Evolutionary conservation across 139 green algal species (phyloP), one percentile per base, ranked within the genome.

Genomic region (Chlorella ohadii): DNA sequence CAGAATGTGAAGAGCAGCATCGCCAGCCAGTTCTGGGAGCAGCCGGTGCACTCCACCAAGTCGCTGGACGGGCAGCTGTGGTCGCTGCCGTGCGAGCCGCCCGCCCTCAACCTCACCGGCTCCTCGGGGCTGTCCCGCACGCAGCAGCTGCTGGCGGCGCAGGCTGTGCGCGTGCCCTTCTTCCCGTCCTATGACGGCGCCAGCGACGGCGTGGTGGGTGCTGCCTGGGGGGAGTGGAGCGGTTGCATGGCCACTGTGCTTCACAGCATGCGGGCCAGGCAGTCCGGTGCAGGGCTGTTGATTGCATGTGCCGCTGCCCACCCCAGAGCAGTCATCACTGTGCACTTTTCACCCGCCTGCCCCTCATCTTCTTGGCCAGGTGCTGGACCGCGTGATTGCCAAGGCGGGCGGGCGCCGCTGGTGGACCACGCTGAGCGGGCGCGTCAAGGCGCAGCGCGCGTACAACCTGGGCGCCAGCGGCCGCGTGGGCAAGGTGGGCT

Each of bases 11-110:
- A 91, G 23, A 74, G 70, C 7, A 79, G 81, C 9, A 81, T 97
- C 9, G 61, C 34, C n/a, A 81, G 85, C 4, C 93, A 97, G 77
- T 97, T 96, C 63, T 96, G 92, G 93, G 89, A 90, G 3, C 74
- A 91, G 74, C 66, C 82, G 1, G 76, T 91, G 7, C 76, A 90
- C 44, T 88, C 82, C 4, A 39, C 79, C 11, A 51, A 77, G 38
- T 91, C 81, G 20, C 57, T 95, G 2, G 89, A 94, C 74, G 92
- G 92, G 9, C 70, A 86, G 23, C 55, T 82, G 9, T 82, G 71
- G 25, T 83, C 82, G 16, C 81, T 89, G 27, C 87, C 93, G 0
- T 92, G 90, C 56, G 89, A 96, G 80, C 93, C 94, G 3, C 84
- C 89, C 4, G 86, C 94, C 1, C 82, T 95, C 31, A 82, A 83